Percentiles rank a stretch among this genome's conserved stretches.
Evolutionary conservation across 23 red algal genomes (phyloP).

Genomic region (Gracilariopsis chorda): DNA sequence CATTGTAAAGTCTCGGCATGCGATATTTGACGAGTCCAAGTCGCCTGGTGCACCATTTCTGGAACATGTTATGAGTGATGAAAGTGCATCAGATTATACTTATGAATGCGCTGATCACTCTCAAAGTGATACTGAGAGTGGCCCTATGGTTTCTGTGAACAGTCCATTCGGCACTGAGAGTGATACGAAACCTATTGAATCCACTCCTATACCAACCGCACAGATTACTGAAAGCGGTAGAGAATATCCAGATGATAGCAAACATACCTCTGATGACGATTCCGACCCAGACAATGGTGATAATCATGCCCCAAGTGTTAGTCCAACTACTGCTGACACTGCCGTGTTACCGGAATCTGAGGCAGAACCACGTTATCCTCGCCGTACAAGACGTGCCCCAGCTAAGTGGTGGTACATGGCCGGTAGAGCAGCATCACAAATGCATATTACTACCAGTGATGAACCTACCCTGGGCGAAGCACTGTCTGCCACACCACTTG

Average conservation of each 20-base stretch:
- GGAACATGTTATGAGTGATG: not conserved
- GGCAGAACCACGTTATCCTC: not conserved
- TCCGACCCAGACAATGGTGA: not conserved
- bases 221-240: not conserved
- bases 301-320: not conserved
- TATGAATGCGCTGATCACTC: not conserved
- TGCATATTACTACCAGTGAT: not conserved
- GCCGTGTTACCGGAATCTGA: not conserved
- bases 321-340: not conserved
- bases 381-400: not conserved
- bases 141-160: not conserved
- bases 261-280: not conserved
- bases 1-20: conserved; percentile 10
- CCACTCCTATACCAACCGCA: not conserved
- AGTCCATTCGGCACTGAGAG: not conserved
- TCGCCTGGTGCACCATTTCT: not conserved
- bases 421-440: not conserved
- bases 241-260: not conserved
- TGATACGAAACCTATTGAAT: not conserved
- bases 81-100: not conserved
- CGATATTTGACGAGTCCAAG: not conserved
- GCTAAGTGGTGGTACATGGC: not conserved
- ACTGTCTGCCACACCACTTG: not conserved
- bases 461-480: not conserved
- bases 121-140: not conserved